Conservation (phyloP, 2,329 filamentous ascomycete genomes). For the Fusarium mexicanum region DNA sequence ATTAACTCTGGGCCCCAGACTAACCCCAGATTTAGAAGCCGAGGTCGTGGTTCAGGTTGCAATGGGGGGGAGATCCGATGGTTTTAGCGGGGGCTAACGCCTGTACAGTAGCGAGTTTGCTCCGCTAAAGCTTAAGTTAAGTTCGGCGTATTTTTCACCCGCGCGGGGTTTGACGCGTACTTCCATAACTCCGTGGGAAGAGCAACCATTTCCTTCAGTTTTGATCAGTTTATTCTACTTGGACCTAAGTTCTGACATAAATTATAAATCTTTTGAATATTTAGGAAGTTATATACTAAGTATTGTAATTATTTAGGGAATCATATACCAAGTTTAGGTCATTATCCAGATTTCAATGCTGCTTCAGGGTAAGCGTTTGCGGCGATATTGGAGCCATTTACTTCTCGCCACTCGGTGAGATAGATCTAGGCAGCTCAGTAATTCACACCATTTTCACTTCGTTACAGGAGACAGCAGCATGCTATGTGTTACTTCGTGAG, state of each 20-base stretch:
- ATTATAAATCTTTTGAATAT: rapidly evolving
- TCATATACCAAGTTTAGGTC: too few species aligned
- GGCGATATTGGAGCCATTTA: too few species aligned
- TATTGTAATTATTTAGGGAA: rapidly evolving
- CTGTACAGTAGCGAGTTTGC: neutral
- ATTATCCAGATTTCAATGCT: rapidly evolving
- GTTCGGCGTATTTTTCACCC: neutral
- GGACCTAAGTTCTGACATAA: rapidly evolving
- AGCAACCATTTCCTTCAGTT: rapidly evolving
- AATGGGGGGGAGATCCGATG: neutral
- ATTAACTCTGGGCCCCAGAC: neutral
- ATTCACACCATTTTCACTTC: too few species aligned
- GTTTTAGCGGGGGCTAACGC: neutral
- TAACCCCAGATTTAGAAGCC: neutral
- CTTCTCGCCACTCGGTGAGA: too few species aligned
- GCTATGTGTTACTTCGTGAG: rapidly evolving
- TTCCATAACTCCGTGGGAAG: too few species aligned
- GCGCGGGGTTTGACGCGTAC: neutral
- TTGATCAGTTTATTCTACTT: neutral
- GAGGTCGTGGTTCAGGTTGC: neutral
- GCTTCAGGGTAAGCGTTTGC: neutral
- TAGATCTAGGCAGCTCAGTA: too few species aligned
- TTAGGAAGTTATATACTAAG: rapidly evolving
- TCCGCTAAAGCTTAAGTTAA: too few species aligned
- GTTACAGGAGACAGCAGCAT: neutral